Evolutionary conservation across 192 early-diverging fungal species (phyloP), one percentile per base, ranked within the genome.

Genomic region (Spinellus fusiger): DNA sequence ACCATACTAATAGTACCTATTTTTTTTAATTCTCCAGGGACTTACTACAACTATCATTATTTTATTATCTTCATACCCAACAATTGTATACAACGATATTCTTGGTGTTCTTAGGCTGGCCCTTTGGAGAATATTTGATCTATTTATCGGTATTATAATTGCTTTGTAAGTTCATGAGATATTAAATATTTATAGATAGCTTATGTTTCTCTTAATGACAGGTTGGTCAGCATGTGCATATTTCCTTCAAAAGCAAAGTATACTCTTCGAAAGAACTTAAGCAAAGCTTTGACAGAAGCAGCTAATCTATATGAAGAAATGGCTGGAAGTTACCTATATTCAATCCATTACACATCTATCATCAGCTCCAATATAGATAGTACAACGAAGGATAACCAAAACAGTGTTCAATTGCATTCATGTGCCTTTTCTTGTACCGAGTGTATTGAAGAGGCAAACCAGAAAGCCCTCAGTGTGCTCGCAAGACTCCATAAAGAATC

Each of bases 161-260:
- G 48, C 48, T 35, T 20, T 61, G 59, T 61, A 61, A 37, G 59
- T n/a, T 23, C 15, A 2, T 12, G 18, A 2, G 3, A 2, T 2
- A 44, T n/a, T n/a, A 44, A 44, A 12, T 18, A 44, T 2, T 15
- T 1, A n/a, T 38, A 51, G 3, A 7, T 51, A 23, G 1, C 27
- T 40, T 26, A 12, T 37, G 34, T 16, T 10, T 25, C 23, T 40
- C 13, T 9, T 9, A 9, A 37, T 9, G 13, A 50, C 50, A 61
- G 59, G 49, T 18, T 34, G 26, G 48, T 61, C 20, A 51, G 47
- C 26, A 25, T 61, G 10, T 61, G 48, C 9, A 48, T 61, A 18
- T 61, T 61, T 26, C 59, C 59, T 49, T 15, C 49, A 35, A 61
- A 61, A 50, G 59, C 59, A 33, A 61, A 44, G 5, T 26, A 34